phyloP scores from a whole-genome alignment of 257 asterid genomes.

The Gardenia jasminoides region DNA sequence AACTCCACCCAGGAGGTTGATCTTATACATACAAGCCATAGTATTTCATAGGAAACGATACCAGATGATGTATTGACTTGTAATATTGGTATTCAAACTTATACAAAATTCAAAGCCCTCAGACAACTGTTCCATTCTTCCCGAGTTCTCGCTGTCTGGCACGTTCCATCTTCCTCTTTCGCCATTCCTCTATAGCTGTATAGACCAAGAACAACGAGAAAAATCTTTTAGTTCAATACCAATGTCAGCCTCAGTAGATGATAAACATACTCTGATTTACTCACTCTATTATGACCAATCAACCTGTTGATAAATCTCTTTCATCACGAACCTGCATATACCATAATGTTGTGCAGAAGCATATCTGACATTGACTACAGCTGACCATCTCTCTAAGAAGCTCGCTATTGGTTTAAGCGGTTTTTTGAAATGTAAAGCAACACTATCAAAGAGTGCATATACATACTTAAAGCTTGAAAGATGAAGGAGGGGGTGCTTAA shows the following conservation, averaged over 20 bases:
- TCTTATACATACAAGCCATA: neutral
- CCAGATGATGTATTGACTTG: neutral
- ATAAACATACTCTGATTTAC: neutral
- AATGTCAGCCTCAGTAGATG: neutral
- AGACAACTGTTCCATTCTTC: conserved; percentile 44
- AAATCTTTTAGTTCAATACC: neutral
- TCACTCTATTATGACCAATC: neutral
- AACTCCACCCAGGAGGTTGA: neutral
- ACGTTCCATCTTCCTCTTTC: conserved; percentile 86
- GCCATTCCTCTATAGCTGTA: conserved; percentile 90
- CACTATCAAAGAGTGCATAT: neutral
- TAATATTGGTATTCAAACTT: neutral
- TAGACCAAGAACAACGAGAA: neutral
- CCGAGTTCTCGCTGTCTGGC: conserved; percentile 66
- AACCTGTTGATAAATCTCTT: neutral
- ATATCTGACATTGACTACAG: neutral
- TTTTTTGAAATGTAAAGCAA: neutral
- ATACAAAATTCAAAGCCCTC: neutral
- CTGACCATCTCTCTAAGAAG: neutral
- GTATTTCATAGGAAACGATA: neutral
- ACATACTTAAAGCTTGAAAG: neutral
- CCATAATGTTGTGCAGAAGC: neutral
- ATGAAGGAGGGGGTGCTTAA: neutral
- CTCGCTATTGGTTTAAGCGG: neutral
- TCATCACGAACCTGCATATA: neutral